phyloP scores from a whole-genome alignment of 2,329 filamentous ascomycete genomes.

The Botrytis hyacinthi region DNA sequence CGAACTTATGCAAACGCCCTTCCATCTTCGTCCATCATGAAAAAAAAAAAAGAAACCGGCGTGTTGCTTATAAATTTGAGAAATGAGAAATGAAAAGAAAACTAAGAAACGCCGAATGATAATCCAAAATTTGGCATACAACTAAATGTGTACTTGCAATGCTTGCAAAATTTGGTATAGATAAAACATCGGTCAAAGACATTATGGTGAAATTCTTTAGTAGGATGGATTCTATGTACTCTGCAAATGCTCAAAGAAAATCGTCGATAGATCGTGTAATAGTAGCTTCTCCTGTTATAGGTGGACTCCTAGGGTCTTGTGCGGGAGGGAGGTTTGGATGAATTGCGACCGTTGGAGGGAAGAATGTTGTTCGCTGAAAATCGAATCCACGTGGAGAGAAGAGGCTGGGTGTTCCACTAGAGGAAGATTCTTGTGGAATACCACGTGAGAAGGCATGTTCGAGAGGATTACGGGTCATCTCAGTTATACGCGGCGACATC shows the following conservation, averaged over 20 bases:
- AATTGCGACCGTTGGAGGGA: constrained; percentile 44
- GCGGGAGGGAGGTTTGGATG: constrained; percentile 31
- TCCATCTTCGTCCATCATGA: constrained; percentile 22
- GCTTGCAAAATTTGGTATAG: constrained; percentile 21
- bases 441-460: constrained; percentile 30
- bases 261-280: constrained; percentile 79
- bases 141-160: constrained; percentile 19
- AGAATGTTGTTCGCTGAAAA: constrained; percentile 68
- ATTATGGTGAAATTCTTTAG: constrained; percentile 18
- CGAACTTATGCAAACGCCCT: constrained; percentile 22
- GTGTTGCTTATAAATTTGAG: constrained; percentile 20
- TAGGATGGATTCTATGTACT: constrained; percentile 17
- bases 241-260: constrained; percentile 53
- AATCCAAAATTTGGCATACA: constrained; percentile 20
- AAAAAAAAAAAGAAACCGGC: constrained; percentile 5
- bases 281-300: constrained; percentile 69
- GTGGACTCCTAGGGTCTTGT: constrained; percentile 71
- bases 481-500: constrained; percentile 37
- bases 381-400: constrained; percentile 71
- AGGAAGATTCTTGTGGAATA: constrained; percentile 25
- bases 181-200: constrained; percentile 18
- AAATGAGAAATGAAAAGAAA: neutral
- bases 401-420: constrained; percentile 32
- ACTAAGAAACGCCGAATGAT: constrained; percentile 14
- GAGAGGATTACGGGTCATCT: constrained; percentile 38